These are phyloP conservation scores for Aspergillus indologenus DNA, from an alignment of 495 filamentous ascomycete genomes.

Conservation along the genomic window DNA sequence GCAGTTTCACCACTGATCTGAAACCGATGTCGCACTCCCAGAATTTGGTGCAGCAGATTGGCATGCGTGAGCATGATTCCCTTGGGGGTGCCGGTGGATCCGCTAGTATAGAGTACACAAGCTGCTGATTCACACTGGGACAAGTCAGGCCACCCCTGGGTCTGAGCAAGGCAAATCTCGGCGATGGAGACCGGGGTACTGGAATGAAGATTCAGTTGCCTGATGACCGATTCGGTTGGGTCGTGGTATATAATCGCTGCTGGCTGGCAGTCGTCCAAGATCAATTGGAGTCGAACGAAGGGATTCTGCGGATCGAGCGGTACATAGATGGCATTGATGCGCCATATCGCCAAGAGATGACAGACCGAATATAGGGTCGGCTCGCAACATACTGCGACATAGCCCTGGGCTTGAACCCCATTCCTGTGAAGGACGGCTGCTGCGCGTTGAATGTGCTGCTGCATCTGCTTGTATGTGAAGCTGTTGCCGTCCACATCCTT, in stretches of 20 bases:
- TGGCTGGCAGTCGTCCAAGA: not conserved
- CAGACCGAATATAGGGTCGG: not conserved
- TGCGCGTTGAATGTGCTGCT: not conserved
- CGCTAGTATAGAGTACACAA: conserved; percentile 14
- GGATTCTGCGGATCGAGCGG: not conserved
- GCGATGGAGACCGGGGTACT: not conserved
- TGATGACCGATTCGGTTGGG: not conserved
- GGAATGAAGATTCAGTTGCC: not conserved
- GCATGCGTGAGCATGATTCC: conserved; percentile 14
- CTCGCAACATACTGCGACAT: not conserved
- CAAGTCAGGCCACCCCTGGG: not conserved
- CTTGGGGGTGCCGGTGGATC: conserved; percentile 13
- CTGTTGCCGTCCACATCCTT: not conserved
- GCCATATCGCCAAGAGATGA: not conserved
- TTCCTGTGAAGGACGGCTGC: not conserved
- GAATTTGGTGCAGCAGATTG: not conserved
- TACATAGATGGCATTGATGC: not conserved
- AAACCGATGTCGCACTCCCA: not conserved
- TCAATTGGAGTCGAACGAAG: not conserved
- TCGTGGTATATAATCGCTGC: not conserved
- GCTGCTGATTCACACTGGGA: conserved; percentile 6
- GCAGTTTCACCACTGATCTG: conserved; percentile 11
- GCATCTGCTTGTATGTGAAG: not conserved
- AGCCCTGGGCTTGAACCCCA: not conserved
- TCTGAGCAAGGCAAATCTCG: not conserved